A percentile compares a stretch with the other conserved stretches of the same genome.
Evolutionary conservation across 305 asterid genomes (phyloP).

Genomic region (Fraxinus platypoda): DNA sequence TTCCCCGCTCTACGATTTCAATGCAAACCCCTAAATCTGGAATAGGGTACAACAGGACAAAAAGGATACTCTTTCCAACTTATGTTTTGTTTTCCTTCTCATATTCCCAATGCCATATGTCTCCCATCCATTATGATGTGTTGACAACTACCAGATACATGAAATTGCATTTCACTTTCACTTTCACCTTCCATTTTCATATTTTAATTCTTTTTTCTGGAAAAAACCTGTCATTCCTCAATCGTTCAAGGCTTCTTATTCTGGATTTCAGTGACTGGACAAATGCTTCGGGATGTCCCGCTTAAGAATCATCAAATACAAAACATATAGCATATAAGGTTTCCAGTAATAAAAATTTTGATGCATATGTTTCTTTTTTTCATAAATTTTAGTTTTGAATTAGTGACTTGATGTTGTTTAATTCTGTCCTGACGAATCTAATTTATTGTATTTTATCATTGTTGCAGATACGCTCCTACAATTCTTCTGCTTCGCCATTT

Average conservation of each 20-base stretch:
- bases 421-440: slow-evolving; percentile 2
- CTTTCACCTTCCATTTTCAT: neutral
- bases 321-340: neutral
- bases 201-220: neutral
- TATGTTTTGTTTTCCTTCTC: neutral
- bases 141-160: neutral
- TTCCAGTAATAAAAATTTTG: neutral
- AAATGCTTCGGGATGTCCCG: neutral
- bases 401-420: slow-evolving; percentile 17
- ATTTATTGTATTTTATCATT: slow-evolving; percentile 25
- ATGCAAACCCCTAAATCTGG: neutral
- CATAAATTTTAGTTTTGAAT: neutral
- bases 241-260: neutral
- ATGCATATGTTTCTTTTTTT: neutral
- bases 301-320: neutral
- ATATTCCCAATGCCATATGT: neutral
- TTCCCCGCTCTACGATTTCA: neutral
- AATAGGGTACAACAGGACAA: neutral
- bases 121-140: neutral
- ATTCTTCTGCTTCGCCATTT: slow-evolving; percentile 93
- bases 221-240: neutral
- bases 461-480: slow-evolving; percentile 75
- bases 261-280: neutral
- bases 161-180: neutral
- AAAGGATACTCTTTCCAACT: neutral